These are phyloP conservation scores for Lentinula boryana DNA, from an alignment of 768 basidiomycete species.

Conservation along the genomic window DNA sequence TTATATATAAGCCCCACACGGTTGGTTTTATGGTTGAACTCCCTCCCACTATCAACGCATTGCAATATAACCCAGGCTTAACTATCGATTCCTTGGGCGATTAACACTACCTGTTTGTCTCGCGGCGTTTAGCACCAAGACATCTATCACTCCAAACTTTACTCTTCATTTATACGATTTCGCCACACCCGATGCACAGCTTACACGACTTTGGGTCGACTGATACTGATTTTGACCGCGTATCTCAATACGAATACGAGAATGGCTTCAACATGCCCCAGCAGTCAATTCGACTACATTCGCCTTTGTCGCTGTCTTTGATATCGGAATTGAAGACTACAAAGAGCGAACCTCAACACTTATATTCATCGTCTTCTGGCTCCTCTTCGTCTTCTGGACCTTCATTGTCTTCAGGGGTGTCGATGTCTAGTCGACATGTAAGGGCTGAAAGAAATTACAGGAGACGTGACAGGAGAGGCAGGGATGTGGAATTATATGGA, in stretches of 20 bases:
- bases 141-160: background rate
- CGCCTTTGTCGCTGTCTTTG: constrained; percentile 3
- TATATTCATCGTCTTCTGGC: background rate
- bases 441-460: background rate
- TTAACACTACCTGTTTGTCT: background rate
- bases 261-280: background rate
- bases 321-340: background rate
- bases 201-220: background rate
- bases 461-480: background rate
- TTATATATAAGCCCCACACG: constrained; percentile 6
- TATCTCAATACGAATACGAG: background rate
- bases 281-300: constrained; percentile 1
- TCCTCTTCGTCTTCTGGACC: background rate
- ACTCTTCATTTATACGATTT: background rate
- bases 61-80: background rate
- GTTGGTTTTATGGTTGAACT: background rate
- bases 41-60: background rate
- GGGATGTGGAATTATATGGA: background rate
- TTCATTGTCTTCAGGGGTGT: background rate
- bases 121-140: background rate
- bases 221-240: background rate
- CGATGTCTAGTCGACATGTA: background rate
- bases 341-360: background rate
- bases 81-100: background rate
- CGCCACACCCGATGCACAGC: background rate